Evolutionary conservation across 805 yeast species (phyloP).

Genomic region (Kodamaea restingae): DNA sequence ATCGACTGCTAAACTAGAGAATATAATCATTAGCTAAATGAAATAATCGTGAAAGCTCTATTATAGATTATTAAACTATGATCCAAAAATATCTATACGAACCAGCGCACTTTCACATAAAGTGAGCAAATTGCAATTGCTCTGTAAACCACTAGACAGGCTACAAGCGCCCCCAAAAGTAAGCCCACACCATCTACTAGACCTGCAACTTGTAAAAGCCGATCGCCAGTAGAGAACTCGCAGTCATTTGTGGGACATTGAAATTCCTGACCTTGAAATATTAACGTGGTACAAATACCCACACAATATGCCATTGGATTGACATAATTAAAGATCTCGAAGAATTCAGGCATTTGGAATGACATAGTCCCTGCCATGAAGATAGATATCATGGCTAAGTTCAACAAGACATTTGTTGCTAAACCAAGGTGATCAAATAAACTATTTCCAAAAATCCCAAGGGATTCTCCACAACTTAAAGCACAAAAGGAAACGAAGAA

Average conservation of each 20-base stretch:
- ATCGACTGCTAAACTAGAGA: slow-evolving; percentile 21
- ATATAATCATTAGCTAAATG: background rate
- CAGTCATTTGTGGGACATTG: slow-evolving; percentile 14
- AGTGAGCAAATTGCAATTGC: slow-evolving; percentile 23
- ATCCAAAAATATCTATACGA: slow-evolving; percentile 5
- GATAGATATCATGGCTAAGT: slow-evolving; percentile 63
- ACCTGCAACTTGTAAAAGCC: slow-evolving; percentile 29
- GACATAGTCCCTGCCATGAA: slow-evolving; percentile 87
- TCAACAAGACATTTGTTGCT: slow-evolving; percentile 70
- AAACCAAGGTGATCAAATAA: slow-evolving; percentile 71
- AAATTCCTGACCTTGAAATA: slow-evolving; percentile 2
- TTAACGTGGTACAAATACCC: slow-evolving; percentile 28
- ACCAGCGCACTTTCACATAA: slow-evolving; percentile 26
- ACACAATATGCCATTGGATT: slow-evolving; percentile 76
- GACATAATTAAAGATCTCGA: slow-evolving; percentile 69
- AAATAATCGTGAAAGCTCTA: background rate
- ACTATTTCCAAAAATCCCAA: slow-evolving; percentile 78
- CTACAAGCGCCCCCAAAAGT: slow-evolving; percentile 32
- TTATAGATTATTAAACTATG: background rate
- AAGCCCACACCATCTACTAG: slow-evolving; percentile 24
- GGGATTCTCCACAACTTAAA: slow-evolving; percentile 75
- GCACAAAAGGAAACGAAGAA: slow-evolving; percentile 51
- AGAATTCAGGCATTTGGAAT: slow-evolving; percentile 63
- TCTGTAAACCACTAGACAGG: slow-evolving; percentile 34
- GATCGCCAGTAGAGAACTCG: slow-evolving; percentile 27